phyloP scores from a whole-genome alignment of 306 rosid species.

The Psophocarpus tetragonolobus region DNA sequence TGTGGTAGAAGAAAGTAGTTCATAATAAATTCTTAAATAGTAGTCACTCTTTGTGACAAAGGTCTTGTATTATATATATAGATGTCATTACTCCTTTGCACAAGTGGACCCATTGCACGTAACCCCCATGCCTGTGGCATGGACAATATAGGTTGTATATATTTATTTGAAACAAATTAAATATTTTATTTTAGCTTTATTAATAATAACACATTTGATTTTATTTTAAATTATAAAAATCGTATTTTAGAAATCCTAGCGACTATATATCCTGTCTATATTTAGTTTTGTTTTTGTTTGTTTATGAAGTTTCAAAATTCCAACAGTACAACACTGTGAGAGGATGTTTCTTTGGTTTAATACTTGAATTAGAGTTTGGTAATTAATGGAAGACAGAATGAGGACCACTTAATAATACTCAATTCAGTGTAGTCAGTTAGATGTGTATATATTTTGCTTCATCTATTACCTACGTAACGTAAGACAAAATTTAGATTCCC shows the following conservation, averaged over 20 bases:
- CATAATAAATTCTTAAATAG: not conserved
- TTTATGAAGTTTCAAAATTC: not conserved
- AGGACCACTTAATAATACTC: constrained; percentile 14
- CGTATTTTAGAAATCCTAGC: not conserved
- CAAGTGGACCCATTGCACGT: not conserved
- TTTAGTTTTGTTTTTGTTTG: not conserved
- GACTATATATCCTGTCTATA: not conserved
- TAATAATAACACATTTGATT: too few species aligned
- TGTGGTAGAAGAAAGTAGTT: not conserved
- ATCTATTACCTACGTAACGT: not conserved
- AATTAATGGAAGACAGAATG: constrained; percentile 23
- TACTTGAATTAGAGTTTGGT: not conserved
- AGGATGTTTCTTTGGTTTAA: not conserved
- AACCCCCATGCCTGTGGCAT: not conserved
- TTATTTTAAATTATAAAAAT: too few species aligned
- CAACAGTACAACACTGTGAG: not conserved
- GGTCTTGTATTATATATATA: not conserved
- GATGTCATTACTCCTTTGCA: not conserved
- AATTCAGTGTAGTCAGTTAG: not conserved
- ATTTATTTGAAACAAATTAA: too few species aligned
- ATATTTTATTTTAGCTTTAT: not conserved
- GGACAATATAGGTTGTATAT: not conserved
- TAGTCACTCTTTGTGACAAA: not conserved
- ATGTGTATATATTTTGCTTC: not conserved
- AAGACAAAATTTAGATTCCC: constrained; percentile 29